A percentile compares a stretch with the other conserved stretches of the same genome.
These are phyloP conservation scores for Maudiozyma saulgeensis DNA, from an alignment of 805 yeast genomes.

Conservation along the genomic window DNA sequence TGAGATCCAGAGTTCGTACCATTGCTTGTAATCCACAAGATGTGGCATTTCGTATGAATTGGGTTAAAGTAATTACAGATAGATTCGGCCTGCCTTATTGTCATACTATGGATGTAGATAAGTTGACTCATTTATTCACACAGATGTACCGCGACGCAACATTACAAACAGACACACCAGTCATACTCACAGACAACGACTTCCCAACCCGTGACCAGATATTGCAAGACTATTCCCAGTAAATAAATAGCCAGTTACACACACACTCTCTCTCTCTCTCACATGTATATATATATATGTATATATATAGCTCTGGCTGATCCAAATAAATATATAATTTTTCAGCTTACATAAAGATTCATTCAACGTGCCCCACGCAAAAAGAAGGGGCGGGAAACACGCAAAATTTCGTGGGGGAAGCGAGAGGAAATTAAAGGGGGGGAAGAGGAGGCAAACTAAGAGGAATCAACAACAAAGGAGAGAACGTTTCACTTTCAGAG, in stretches of 20 bases:
- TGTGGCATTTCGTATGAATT: conserved; percentile 25
- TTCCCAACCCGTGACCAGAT: not conserved
- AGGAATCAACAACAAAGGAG: not conserved
- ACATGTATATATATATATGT: too few species aligned
- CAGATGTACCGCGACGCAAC: conserved; percentile 12
- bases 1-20: not conserved
- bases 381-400: not conserved
- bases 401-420: not conserved
- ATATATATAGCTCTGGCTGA: too few species aligned
- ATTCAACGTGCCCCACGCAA: too few species aligned
- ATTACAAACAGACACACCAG: not conserved
- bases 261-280: too few species aligned
- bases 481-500: not conserved
- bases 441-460: not conserved
- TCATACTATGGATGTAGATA: conserved; percentile 15
- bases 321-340: too few species aligned
- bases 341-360: too few species aligned
- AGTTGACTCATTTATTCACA: conserved; percentile 13
- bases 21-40: conserved; percentile 4
- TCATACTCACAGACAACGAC: not conserved
- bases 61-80: conserved; percentile 26
- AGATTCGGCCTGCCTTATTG: conserved; percentile 22
- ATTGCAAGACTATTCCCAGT: too few species aligned
- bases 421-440: not conserved
- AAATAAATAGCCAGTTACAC: too few species aligned